Evolutionary conservation across 2,329 filamentous ascomycete genomes (phyloP).

Genomic region (Stenocarpella maydis): DNA sequence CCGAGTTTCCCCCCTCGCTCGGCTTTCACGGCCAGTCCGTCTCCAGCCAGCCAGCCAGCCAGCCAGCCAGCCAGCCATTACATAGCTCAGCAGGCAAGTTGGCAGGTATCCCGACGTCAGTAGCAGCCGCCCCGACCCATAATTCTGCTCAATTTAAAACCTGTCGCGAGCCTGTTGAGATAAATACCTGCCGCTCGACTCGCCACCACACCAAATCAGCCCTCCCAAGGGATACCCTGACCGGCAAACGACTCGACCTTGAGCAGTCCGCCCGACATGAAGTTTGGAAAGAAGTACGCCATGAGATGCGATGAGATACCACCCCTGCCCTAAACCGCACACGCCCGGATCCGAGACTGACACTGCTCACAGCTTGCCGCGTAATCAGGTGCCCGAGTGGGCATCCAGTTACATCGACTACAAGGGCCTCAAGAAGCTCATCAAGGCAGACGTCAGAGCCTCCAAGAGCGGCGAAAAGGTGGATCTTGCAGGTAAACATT

Average conservation of each 20-base stretch:
- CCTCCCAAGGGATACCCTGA: not conserved
- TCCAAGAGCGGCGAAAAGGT: slow-evolving; percentile 75
- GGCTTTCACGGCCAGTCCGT: slow-evolving; percentile 17
- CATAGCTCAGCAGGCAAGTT: not conserved
- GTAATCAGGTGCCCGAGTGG: slow-evolving; percentile 90
- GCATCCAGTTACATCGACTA: slow-evolving; percentile 86
- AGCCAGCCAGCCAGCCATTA: not conserved
- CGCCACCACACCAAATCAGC: not conserved
- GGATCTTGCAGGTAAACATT: slow-evolving; percentile 85
- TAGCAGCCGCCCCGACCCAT: slow-evolving; percentile 11
- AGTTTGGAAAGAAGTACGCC: slow-evolving; percentile 48
- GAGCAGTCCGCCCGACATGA: slow-evolving; percentile 42
- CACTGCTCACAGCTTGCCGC: slow-evolving; percentile 59
- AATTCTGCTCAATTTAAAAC: slow-evolving; percentile 12
- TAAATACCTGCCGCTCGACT: slow-evolving; percentile 5
- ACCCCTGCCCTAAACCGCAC: too few species aligned
- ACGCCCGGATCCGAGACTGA: not conserved
- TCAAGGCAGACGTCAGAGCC: slow-evolving; percentile 78
- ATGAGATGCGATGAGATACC: not conserved
- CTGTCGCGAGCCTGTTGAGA: not conserved
- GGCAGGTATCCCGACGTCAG: slow-evolving; percentile 5
- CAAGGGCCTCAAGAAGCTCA: slow-evolving; percentile 92
- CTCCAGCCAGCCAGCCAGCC: not conserved
- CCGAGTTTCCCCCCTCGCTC: slow-evolving; percentile 13
- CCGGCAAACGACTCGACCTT: slow-evolving; percentile 1